phyloP scores from a whole-genome alignment of 768 basidiomycete genomes.

The Megacollybia marginata region DNA sequence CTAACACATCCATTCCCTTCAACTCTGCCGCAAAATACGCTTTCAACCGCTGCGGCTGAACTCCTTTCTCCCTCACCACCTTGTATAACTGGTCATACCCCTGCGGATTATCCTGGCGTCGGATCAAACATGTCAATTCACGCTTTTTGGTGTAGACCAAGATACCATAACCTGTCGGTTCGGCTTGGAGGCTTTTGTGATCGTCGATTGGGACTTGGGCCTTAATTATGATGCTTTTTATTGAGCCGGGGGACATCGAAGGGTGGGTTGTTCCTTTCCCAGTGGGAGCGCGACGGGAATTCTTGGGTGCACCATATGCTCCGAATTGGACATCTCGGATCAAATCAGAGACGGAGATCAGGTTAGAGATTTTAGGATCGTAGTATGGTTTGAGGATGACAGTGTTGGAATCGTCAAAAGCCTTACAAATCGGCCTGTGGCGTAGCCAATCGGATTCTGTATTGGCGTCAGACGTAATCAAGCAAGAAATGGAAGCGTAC shows the following conservation, averaged over 20 bases:
- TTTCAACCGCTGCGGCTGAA: constrained; percentile 22
- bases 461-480: background rate
- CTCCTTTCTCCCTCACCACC: constrained; percentile 21
- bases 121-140: constrained; percentile 27
- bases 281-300: background rate
- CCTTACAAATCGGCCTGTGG: constrained; percentile 27
- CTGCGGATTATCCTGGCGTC: constrained; percentile 10
- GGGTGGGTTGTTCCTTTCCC: background rate
- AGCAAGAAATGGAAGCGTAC: constrained; percentile 17
- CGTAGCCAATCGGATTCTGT: constrained; percentile 20
- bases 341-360: constrained; percentile 16
- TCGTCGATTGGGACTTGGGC: constrained; percentile 26
- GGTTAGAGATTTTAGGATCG: background rate
- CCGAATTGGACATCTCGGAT: constrained; percentile 19
- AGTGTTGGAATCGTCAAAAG: constrained; percentile 23
- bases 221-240: constrained; percentile 31
- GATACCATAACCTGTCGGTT: constrained; percentile 5
- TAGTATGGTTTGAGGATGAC: constrained; percentile 29
- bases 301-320: constrained; percentile 10
- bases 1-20: constrained; percentile 23
- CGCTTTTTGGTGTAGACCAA: constrained; percentile 32
- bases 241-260: constrained; percentile 6
- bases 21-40: constrained; percentile 39
- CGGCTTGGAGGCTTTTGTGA: no score
- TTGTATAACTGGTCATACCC: constrained; percentile 23